Base-by-base conservation (phyloP, 306 rosid genomes). In the Cicer arietinum region DNA sequence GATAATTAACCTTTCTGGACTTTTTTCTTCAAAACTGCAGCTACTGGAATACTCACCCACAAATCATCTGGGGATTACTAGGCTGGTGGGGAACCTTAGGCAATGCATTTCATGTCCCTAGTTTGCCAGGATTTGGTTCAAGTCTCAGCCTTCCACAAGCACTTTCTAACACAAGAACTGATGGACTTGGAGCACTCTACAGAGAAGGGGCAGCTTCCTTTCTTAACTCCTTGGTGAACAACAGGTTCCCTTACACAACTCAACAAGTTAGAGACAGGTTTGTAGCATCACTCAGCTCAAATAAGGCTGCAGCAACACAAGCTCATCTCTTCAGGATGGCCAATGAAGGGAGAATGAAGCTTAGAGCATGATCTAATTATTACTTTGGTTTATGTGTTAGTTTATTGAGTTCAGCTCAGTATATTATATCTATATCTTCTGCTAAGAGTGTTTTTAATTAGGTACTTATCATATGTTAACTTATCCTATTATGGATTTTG, bases 81-180 rank as follows among this genome's bases (percentile, higher is more conserved):
- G 99, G 99, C 18, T 94, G 96, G 96, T 94, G 95, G 96, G 97
- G 95, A 70, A 89, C 92, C 43, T 47, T 94, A 61, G 96, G 97
- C 56, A 85, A 44, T 69, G 76, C 86, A 22, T 94, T 94, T 71
- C 92, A 95, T 3, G 84, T 71, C 6, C 37, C 87, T 16, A 81
- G 39, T 35, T 22, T 86, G 43, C 95, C 97, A 14, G 93, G 90
- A 47, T 74, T 76, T 6, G 91, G 95, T 6, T 30, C 88, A 5
- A 54, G 81, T 68, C 79, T 83, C 65, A 90, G 79, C 80, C 78
- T 94, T 77, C 92, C 77, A 48, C 85, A 94, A 77, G 97, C 94
- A 69, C 97, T 94, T 48, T 77, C 92, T 76, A 94, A 94, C 94
- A 74, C 92, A 40, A 89, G 91, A 47, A 68, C 81, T 37, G 98